Evolutionary conservation across 495 filamentous ascomycete species (phyloP), one percentile per base, ranked within the genome.

Genomic region (Massariosphaeria phaeospora): DNA sequence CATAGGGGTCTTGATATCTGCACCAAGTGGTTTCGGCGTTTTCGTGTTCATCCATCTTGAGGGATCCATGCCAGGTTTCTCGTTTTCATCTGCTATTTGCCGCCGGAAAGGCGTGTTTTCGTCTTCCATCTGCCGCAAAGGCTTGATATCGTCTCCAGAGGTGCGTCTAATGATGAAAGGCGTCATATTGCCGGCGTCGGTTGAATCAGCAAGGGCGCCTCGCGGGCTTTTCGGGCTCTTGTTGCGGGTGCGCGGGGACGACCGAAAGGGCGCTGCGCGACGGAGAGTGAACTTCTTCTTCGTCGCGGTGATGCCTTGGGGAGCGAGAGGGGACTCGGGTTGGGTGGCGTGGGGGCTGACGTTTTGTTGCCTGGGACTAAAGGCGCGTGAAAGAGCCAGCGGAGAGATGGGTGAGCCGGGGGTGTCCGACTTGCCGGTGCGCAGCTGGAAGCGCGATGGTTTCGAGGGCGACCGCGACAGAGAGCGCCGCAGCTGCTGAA

Each of bases 401-500:
- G 65, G 65, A 25, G 65, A 83, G 9, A 72, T 61, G 18, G 70
- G 72, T 27, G 72, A 73, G 34, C 67, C 66, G 1, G 73, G 68
- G 6, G 72, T 71, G 24, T 63, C 60, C 42, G 61, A 66, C 33
- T 79, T 78, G 15, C 77, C 71, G 24, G 78, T 74, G 36, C 81
- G 71, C 23, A 91, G 68, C 30, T 78, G 79, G 61, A 90, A 88
- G 57, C 76, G 75, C 17, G 80, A 77, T 34, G 75, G 77, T 66
- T 89, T 94, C 8, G 90, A 94, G 9, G 89, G 90, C 9, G 89
- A 95, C 39, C 88, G 77, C 24, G 88, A 94, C 40, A 96, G 74
- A 18, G 90, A 94, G 59, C 89, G 84, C 35, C 89, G 79, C 35
- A 96, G 70, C 57, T 89, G 83, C 57, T 84, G 76, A 45, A 94